Evolutionary conservation across 495 filamentous ascomycete species (phyloP), one percentile per base, ranked within the genome.

Genomic region (Thozetella sp.): DNA sequence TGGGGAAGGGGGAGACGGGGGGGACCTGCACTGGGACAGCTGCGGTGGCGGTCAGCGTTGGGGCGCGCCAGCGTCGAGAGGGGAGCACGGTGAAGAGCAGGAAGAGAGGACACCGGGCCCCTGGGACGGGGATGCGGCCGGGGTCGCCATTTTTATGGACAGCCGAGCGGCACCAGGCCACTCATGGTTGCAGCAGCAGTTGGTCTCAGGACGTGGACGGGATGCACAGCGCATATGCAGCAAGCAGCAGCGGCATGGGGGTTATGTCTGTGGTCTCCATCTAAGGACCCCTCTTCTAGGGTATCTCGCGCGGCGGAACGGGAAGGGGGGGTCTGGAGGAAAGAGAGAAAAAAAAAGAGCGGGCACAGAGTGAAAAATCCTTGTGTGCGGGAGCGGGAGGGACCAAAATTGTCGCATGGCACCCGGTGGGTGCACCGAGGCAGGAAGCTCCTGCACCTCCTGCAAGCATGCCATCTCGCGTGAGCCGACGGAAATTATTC

Each of bases 381-480:
- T n/a, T n/a, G n/a, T n/a, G n/a, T n/a, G n/a, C n/a, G n/a, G n/a
- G n/a, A n/a, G n/a, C n/a, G n/a, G n/a, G n/a, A n/a, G n/a, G n/a
- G n/a, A n/a, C n/a, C n/a, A 20, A 48, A 48, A 48, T 15, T 15
- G n/a, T 3, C n/a, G 43, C 9, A 19, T 4, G 20, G 43, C 9
- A 19, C 43, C 20, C 20, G 43, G 4, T 3, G 43, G 30, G 6
- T 19, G 43, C 43, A 48, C 20, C 11, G 43, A 19, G 43, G 30
- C 9, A 48, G 43, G 6, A 48, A 4, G 43, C 9, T 10, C 9
- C 43, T 10, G 43, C 9, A 48, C 6, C 43, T 19, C n/a, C 43
- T 48, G 43, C 43, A 48, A 48, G n/a, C 43, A 19, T 48, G 43
- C 43, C 43, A 48, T 48, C 43, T 48, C 43, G 43, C 43, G 43